Evolutionary conservation across 2,329 filamentous ascomycete species (phyloP), one percentile per base, ranked within the genome.

Genomic region (Fulvia fulva): DNA sequence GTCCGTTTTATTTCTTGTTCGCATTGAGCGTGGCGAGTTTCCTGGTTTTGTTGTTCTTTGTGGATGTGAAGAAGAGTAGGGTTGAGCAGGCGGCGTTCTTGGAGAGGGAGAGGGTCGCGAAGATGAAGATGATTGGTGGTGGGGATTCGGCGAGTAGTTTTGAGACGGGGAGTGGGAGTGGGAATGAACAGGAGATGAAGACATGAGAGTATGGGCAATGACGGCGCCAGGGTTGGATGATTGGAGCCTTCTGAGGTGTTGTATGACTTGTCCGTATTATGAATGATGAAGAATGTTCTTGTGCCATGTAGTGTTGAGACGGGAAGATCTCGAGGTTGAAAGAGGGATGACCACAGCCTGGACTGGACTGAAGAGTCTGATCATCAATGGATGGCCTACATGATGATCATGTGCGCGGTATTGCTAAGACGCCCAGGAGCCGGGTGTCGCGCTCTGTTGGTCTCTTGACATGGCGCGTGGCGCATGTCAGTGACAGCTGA

Each of bases 1-100:
- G 80, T 7, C 85, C 86, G 0, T 89, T 88, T 60, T 88, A 87
- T 65, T 88, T 88, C 58, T 66, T 88, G 19, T 84, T 86, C 61
- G 83, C 75, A 0, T 67, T 87, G 60, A 85, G 81, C 61, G 51
- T 84, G 47, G 73, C 80, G 19, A 86, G 83, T 67, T 82, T 83
- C 44, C 63, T 71, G 8, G 75, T 82, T 1, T 72, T 87, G 62
- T 77, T 80, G 60, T 71, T 79, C 8, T 84, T 83, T 44, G 76
- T 87, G 2, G 84, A 87, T 72, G 66, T 87, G 58, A 79, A 84
- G 60, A 83, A 85, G 77, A 85, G 82, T 68, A 74, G 81, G 21
- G 67, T 72, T 22, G 85, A 87, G 69, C 85, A 87, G 68, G 81
- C 80, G 61, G 73, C 63, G 30, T 87, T 85, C 61, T 70, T 87